Evolutionary conservation across 202 grass and related monocot species (phyloP).

Genomic region (Panicum virgatum): DNA sequence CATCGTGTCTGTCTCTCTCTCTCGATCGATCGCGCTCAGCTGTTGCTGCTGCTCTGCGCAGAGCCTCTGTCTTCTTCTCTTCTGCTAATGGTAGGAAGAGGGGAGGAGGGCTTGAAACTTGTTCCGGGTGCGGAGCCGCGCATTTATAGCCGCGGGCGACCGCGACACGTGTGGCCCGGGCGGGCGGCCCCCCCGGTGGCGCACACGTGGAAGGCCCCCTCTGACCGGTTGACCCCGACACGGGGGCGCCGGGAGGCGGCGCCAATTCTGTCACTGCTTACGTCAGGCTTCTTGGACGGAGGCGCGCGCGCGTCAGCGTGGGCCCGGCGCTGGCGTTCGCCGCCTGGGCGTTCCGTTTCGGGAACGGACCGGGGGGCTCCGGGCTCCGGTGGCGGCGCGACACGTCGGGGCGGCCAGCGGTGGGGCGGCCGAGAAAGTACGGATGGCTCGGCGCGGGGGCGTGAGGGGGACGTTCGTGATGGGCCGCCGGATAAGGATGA

Average conservation of each 20-base stretch:
- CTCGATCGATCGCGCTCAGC: background rate
- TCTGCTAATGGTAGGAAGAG: conserved; percentile 6
- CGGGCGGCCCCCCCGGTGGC: conserved; percentile 1
- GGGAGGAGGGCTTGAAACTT: conserved; percentile 66
- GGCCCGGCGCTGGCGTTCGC: conserved; percentile 34
- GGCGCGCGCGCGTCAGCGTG: conserved; percentile 34
- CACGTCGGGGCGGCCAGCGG: conserved; percentile 28
- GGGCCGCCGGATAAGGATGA: conserved; percentile 70
- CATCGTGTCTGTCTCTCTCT: conserved; percentile 34
- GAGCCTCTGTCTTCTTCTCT: background rate
- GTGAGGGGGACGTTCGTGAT: background rate
- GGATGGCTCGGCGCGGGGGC: background rate
- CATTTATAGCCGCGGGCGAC: conserved; percentile 51
- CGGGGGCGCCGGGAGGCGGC: conserved; percentile 44
- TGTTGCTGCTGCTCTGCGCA: background rate
- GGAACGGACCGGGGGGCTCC: conserved; percentile 29
- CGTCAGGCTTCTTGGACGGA: conserved; percentile 57
- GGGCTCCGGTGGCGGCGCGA: conserved; percentile 46
- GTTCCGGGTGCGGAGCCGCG: conserved; percentile 35
- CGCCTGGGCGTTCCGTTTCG: conserved; percentile 46
- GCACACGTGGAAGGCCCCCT: conserved; percentile 16
- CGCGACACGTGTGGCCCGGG: conserved; percentile 52
- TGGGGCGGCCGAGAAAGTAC: conserved; percentile 9
- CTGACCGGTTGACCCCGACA: conserved; percentile 44
- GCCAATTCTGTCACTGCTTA: conserved; percentile 79